These are phyloP conservation scores for Claviceps digitariae DNA, from an alignment of 2,329 filamentous ascomycete species.

Conservation along the genomic window DNA sequence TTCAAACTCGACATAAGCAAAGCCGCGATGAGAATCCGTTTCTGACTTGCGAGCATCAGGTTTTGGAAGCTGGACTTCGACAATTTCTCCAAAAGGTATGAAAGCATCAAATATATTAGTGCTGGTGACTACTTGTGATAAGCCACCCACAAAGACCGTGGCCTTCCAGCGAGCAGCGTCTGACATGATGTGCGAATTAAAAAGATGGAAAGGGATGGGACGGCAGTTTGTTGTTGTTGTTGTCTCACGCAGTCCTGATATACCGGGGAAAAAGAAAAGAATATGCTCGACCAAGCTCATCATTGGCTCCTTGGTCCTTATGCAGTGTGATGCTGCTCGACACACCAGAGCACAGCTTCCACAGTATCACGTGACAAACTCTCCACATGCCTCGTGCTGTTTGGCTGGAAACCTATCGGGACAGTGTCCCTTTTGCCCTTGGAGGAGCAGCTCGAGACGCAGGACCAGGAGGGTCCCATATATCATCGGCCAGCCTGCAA, in stretches of 20 bases:
- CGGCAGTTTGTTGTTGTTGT: not conserved
- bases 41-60: slow-evolving; percentile 67
- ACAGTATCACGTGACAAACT: not conserved
- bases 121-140: slow-evolving; percentile 64
- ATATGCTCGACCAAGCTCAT: not conserved
- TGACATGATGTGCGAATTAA: slow-evolving; percentile 44
- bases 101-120: slow-evolving; percentile 79
- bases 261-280: not conserved
- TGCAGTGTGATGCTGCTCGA: not conserved
- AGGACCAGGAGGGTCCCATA: slow-evolving; percentile 11
- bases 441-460: slow-evolving; percentile 15
- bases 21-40: slow-evolving; percentile 72
- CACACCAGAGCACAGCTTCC: not conserved
- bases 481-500: slow-evolving; percentile 22
- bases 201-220: not conserved
- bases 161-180: slow-evolving; percentile 75
- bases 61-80: slow-evolving; percentile 81
- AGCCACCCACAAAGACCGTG: slow-evolving; percentile 83
- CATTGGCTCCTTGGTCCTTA: not conserved
- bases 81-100: slow-evolving; percentile 91
- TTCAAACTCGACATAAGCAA: slow-evolving; percentile 94
- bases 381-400: not conserved
- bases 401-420: not conserved
- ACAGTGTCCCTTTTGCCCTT: not conserved
- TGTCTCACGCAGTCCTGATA: not conserved